phyloP scores from a whole-genome alignment of 805 yeast genomes.

The Kuraishia capsulata region DNA sequence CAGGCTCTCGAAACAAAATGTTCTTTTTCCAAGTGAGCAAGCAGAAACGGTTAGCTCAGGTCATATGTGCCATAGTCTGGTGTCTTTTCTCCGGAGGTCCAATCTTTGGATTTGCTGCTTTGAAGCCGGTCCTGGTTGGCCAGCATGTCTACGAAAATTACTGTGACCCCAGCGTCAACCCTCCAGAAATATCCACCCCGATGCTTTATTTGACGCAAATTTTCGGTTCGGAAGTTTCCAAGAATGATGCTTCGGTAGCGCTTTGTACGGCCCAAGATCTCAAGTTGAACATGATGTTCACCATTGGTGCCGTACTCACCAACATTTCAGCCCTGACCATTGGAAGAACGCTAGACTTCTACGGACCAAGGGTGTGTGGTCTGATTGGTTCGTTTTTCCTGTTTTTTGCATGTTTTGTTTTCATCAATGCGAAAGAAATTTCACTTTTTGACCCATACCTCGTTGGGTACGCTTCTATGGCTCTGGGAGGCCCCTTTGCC shows the following conservation, averaged over 20 bases:
- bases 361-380: conserved; percentile 47
- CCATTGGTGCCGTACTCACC: conserved; percentile 47
- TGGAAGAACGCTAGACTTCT: conserved; percentile 38
- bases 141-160: conserved; percentile 68
- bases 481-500: conserved; percentile 51
- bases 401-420: conserved; percentile 33
- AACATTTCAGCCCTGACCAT: conserved; percentile 43
- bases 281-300: conserved; percentile 48
- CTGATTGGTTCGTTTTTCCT: conserved; percentile 39
- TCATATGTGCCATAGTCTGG: conserved; percentile 72
- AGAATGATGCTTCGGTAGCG: conserved; percentile 22
- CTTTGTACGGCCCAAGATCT: conserved; percentile 44
- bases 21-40: conserved; percentile 9
- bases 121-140: conserved; percentile 69
- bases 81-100: conserved; percentile 91
- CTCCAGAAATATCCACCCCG: not conserved
- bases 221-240: conserved; percentile 4
- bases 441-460: conserved; percentile 38
- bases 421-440: conserved; percentile 28
- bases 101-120: conserved; percentile 91
- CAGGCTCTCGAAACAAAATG: too few species aligned
- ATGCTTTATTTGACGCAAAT: not conserved
- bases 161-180: conserved; percentile 34
- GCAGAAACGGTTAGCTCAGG: conserved; percentile 36
- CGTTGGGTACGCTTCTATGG: conserved; percentile 41